Base-by-base conservation (phyloP, 257 asterid species). In the Avicennia marina region DNA sequence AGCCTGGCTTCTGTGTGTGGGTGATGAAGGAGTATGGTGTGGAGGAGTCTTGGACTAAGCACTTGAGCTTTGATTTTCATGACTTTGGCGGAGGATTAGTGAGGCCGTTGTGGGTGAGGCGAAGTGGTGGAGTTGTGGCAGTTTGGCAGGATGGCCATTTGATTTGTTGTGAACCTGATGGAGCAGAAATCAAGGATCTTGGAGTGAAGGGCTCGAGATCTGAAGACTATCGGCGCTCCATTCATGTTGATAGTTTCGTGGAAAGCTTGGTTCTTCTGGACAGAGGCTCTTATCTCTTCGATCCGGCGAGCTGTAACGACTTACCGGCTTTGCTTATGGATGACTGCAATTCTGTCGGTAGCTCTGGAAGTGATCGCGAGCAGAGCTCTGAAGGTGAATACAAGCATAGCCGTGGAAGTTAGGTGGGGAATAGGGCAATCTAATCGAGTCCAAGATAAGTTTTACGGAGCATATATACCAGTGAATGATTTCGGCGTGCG, bases 1-100 rank as follows among this genome's bases (percentile, higher is more conserved):
- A 55, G 53, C 25, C 58, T 1, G 10, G 41, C 0, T 49, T 65
- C 45, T 20, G 73, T 20, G 57, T 72, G 1, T 81, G 84, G 84
- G 76, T 75, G 64, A 81, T 77, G 88, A 56, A 67, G 4, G 78
- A 72, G 32, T 75, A 75, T 8, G 80, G 76, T 6, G 73, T 60
- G 4, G 52, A 27, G 38, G 72, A 67, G 21, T 81, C 84, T 53
- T 81, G 88, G 80, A 70, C 19, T 17, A 67, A 59, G 27, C 61
- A 41, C 38, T 45, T 58, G 3, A 15, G 36, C n/a, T 26, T 75
- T 38, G 75, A 56, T 47, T 59, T 22, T 8, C 27, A 15, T 1
- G 16, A 25, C 16, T 22, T 65, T 31, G 65, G 72, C 2, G 53
- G 21, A 25, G 62, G 68, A 27, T 43, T 58, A 12, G 8, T 52